These are phyloP conservation scores for Cladosporium sp. DNA, from an alignment of 2,329 filamentous ascomycete species.

Conservation along the genomic window DNA sequence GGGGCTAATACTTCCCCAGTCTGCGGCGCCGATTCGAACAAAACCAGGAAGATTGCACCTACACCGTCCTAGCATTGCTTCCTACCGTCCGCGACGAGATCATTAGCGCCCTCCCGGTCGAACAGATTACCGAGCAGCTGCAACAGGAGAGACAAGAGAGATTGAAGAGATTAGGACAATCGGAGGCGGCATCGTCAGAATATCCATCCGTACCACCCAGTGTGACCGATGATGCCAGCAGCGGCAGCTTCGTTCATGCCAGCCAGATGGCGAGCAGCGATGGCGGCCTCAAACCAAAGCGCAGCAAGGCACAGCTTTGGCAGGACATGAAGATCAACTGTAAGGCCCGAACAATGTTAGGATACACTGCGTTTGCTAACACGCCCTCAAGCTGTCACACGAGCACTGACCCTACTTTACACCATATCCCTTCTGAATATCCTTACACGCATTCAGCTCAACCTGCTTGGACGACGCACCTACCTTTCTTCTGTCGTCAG, in stretches of 20 bases:
- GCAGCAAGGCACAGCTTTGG: slow-evolving; percentile 91
- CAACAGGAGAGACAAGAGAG: slow-evolving; percentile 85
- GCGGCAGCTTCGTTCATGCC: slow-evolving; percentile 75
- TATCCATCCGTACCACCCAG: slow-evolving; percentile 56
- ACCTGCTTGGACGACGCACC: slow-evolving; percentile 88
- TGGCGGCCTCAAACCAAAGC: slow-evolving; percentile 52
- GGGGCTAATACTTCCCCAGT: slow-evolving; percentile 42
- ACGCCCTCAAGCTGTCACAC: slow-evolving; percentile 65
- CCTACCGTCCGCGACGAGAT: slow-evolving; percentile 89
- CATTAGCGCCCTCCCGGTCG: slow-evolving; percentile 79
- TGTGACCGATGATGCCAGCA: slow-evolving; percentile 74
- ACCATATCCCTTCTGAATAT: slow-evolving; percentile 83
- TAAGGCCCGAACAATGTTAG: slow-evolving; percentile 42
- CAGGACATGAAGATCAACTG: slow-evolving; percentile 94
- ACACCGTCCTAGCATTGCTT: slow-evolving; percentile 90
- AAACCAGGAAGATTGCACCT: slow-evolving; percentile 98
- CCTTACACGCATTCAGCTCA: slow-evolving; percentile 90
- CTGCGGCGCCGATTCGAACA: slow-evolving; percentile 94
- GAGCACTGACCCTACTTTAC: slow-evolving; percentile 87
- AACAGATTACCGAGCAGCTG: slow-evolving; percentile 86
- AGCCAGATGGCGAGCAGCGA: slow-evolving; percentile 62
- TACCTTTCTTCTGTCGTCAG: slow-evolving; percentile 95
- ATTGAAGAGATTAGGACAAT: slow-evolving; percentile 35
- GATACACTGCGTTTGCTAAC: not conserved
- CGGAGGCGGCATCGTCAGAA: slow-evolving; percentile 53